These are phyloP conservation scores for Cichorium intybus DNA, from an alignment of 140 eudicot species.

Conservation along the genomic window DNA sequence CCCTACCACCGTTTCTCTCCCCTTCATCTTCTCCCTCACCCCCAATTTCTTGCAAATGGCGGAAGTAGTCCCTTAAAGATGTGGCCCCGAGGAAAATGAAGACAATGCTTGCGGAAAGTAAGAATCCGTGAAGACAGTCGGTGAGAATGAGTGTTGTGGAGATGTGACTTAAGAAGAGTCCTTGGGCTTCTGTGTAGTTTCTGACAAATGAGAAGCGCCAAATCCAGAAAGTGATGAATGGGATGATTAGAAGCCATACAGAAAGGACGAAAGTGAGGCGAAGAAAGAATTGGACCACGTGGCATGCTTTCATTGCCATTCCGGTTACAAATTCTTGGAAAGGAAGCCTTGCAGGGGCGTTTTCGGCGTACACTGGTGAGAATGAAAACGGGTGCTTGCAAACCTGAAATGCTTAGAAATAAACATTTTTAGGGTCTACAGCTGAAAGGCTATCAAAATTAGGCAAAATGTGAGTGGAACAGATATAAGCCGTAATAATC, in stretches of 20 bases:
- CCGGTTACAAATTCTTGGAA: conserved; percentile 82
- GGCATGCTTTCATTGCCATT: conserved; percentile 85
- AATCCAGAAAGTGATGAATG: conserved; percentile 81
- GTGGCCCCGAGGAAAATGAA: conserved; percentile 68
- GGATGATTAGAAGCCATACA: conserved; percentile 81
- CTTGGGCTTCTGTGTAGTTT: conserved; percentile 62
- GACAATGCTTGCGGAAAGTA: conserved; percentile 75
- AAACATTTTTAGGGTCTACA: no score
- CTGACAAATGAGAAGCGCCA: conserved; percentile 87
- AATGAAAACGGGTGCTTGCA: conserved; percentile 91
- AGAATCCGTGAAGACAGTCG: conserved; percentile 70
- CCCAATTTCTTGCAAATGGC: conserved; percentile 54
- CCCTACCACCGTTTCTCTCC: conserved; percentile 68
- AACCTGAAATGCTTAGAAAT: conserved; percentile 59
- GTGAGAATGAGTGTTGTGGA: conserved; percentile 51
- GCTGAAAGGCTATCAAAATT: no score
- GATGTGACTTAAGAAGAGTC: conserved; percentile 53
- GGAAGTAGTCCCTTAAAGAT: conserved; percentile 55
- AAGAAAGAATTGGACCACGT: conserved; percentile 68
- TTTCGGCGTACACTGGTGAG: conserved; percentile 95
- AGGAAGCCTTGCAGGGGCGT: conserved; percentile 95
- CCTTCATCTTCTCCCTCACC: conserved; percentile 59
- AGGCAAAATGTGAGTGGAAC: no score
- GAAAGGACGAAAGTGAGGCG: conserved; percentile 93
- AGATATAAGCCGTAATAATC: no score